These are phyloP conservation scores for Boletales sp. DNA, from an alignment of 768 basidiomycete species.

Conservation along the genomic window DNA sequence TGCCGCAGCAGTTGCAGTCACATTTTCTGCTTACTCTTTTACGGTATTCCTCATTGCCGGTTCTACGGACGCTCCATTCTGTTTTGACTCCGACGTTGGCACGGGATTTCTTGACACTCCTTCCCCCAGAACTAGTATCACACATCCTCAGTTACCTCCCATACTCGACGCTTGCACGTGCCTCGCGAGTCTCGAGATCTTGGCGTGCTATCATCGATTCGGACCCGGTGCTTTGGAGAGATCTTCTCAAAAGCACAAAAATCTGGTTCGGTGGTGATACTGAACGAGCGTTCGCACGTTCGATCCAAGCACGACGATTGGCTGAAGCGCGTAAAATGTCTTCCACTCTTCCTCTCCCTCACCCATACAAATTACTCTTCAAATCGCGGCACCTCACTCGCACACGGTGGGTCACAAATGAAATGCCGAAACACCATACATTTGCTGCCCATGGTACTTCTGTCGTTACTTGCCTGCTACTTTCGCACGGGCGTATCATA, in stretches of 20 bases:
- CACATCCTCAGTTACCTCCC: slow-evolving; percentile 85
- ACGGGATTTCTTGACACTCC: slow-evolving; percentile 88
- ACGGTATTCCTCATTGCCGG: slow-evolving; percentile 87
- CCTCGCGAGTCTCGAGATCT: slow-evolving; percentile 81
- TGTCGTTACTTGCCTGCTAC: slow-evolving; percentile 94
- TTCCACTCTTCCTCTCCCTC: slow-evolving; percentile 62
- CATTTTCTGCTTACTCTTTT: slow-evolving; percentile 91
- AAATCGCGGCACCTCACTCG: slow-evolving; percentile 83
- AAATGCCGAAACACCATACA: slow-evolving; percentile 69
- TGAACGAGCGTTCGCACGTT: slow-evolving; percentile 74
- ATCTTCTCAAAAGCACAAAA: slow-evolving; percentile 75
- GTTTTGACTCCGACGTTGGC: slow-evolving; percentile 89
- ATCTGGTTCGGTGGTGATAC: slow-evolving; percentile 89
- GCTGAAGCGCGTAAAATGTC: slow-evolving; percentile 37
- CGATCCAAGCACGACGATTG: slow-evolving; percentile 61
- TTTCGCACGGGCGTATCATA: slow-evolving; percentile 93
- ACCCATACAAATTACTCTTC: slow-evolving; percentile 91
- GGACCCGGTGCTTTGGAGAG: slow-evolving; percentile 87
- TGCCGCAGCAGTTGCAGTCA: slow-evolving; percentile 84
- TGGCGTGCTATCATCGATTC: slow-evolving; percentile 94
- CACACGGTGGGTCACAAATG: slow-evolving; percentile 74
- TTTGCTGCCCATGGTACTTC: slow-evolving; percentile 87
- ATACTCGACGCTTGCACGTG: slow-evolving; percentile 76
- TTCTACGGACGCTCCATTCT: slow-evolving; percentile 84
- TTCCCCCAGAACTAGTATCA: slow-evolving; percentile 90